A percentile compares a stretch with the other conserved stretches of the same genome.
Evolutionary conservation across 2,329 filamentous ascomycete genomes (phyloP).

Genomic region (Coleophoma crateriformis): DNA sequence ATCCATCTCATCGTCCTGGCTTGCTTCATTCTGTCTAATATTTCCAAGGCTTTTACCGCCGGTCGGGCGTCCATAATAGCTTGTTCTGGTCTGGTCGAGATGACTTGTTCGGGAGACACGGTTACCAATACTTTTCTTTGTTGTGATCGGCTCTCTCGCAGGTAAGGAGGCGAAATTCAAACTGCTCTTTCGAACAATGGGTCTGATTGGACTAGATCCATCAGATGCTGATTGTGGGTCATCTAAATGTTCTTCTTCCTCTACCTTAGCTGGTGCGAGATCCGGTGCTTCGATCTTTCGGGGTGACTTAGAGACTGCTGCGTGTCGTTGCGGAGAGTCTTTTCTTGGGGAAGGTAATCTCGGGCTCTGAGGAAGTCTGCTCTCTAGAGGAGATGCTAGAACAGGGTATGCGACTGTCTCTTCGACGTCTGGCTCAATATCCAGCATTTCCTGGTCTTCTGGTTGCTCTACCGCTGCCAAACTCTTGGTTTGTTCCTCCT

Average conservation of each 20-base stretch:
- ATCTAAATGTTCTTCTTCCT: conserved; percentile 25
- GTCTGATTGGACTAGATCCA: conserved; percentile 67
- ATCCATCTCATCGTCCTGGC: conserved; percentile 53
- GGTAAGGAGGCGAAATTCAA: conserved; percentile 91
- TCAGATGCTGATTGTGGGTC: conserved; percentile 60
- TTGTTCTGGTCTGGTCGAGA: conserved; percentile 65
- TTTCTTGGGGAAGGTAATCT: conserved; percentile 3
- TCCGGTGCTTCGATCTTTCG: background rate
- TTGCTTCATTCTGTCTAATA: conserved; percentile 35
- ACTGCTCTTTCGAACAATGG: conserved; percentile 85
- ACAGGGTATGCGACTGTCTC: conserved; percentile 13
- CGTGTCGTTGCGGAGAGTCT: background rate
- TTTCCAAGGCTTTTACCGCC: conserved; percentile 67
- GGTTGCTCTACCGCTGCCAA: conserved; percentile 5
- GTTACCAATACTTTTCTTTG: conserved; percentile 76
- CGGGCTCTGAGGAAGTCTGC: conserved; percentile 4
- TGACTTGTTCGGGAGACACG: conserved; percentile 74
- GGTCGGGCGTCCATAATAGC: conserved; percentile 68
- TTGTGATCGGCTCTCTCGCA: conserved; percentile 78
- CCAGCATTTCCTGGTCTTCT: conserved; percentile 4
- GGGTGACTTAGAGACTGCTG: conserved; percentile 4
- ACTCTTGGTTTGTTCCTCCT: conserved; percentile 36
- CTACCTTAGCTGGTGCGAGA: background rate
- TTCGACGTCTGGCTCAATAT: conserved; percentile 2
- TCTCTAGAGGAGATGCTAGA: conserved; percentile 18